Conservation (phyloP, 306 rosid species). For the Vigna trinervia region DNA sequence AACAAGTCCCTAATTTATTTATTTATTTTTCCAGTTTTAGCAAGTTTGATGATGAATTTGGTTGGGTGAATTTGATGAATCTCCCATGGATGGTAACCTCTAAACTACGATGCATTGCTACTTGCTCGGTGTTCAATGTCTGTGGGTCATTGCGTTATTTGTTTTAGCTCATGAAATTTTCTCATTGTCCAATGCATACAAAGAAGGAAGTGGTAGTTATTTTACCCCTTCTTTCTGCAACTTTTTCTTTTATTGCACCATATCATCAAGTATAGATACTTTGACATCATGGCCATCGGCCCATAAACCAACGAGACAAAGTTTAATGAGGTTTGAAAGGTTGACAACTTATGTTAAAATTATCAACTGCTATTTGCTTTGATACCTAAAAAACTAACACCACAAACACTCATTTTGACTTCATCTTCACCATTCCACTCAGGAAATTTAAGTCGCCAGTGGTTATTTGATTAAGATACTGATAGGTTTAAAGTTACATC, state of each 20-base stretch:
- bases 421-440: conserved; percentile 18
- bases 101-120: conserved; percentile 36
- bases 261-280: not conserved
- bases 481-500: not conserved
- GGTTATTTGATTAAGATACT: not conserved
- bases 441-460: not conserved
- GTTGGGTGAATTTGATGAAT: conserved; percentile 16
- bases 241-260: not conserved
- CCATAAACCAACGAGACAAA: not conserved
- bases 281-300: not conserved
- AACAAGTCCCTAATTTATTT: conserved; percentile 43
- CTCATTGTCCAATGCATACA: conserved; percentile 6
- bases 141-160: conserved; percentile 11
- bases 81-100: conserved; percentile 37
- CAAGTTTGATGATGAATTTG: conserved; percentile 37
- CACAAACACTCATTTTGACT: not conserved
- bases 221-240: not conserved
- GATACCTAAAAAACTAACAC: conserved; percentile 12
- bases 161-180: not conserved
- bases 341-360: not conserved
- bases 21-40: conserved; percentile 21
- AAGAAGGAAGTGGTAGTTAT: not conserved
- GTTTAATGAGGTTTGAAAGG: conserved; percentile 1
- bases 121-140: conserved; percentile 26
- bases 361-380: not conserved